A percentile compares a stretch with the other conserved stretches of the same genome.
Conservation (phyloP, 176 grass and related monocot species). For the Cymbopogon citratus region DNA sequence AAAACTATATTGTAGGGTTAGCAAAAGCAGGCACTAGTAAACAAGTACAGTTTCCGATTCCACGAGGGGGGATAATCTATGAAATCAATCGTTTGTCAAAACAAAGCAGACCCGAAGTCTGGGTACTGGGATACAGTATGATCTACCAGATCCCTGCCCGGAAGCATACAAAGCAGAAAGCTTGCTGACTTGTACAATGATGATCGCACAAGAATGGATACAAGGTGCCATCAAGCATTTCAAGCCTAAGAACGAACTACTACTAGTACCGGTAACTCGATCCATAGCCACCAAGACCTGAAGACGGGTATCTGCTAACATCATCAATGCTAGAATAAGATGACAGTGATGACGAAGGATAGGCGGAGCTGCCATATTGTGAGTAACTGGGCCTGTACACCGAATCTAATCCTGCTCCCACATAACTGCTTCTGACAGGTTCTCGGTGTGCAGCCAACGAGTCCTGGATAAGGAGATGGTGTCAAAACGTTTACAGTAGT, state of each 20-base stretch:
- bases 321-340: constrained; percentile 61
- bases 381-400: constrained; percentile 73
- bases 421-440: constrained; percentile 60
- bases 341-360: constrained; percentile 51
- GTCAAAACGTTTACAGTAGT: not conserved
- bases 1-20: not conserved
- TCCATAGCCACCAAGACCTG: constrained; percentile 62
- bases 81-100: not conserved
- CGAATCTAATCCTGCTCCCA: constrained; percentile 52
- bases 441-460: constrained; percentile 76
- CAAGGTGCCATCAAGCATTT: not conserved
- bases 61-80: not conserved
- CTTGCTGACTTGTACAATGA: constrained; percentile 22
- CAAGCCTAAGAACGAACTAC: not conserved
- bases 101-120: constrained; percentile 12
- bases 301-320: constrained; percentile 56
- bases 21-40: not conserved
- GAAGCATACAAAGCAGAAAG: constrained; percentile 10
- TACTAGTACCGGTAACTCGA: constrained; percentile 66
- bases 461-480: constrained; percentile 45
- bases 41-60: not conserved
- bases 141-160: not conserved
- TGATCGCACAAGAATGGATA: constrained; percentile 8
- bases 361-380: constrained; percentile 56
- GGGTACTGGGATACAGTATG: not conserved